Evolutionary conservation across 306 rosid genomes (phyloP).

Genomic region (Casuarina glauca): DNA sequence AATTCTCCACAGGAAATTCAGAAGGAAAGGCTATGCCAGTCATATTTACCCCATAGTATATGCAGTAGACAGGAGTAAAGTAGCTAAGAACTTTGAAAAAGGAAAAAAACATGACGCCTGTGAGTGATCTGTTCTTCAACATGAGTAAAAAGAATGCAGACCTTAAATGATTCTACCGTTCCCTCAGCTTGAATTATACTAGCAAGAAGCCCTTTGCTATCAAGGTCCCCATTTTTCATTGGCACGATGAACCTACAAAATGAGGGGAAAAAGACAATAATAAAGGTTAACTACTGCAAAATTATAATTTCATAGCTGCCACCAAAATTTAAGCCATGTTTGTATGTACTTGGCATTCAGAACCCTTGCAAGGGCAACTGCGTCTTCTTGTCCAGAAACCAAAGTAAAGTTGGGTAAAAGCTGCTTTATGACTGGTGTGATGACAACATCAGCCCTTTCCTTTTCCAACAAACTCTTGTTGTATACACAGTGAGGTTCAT

Average conservation of each 20-base stretch:
- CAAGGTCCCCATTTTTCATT: conserved; percentile 85
- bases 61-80: no score
- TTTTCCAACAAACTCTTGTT: conserved; percentile 58
- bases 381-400: conserved; percentile 98
- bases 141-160: conserved; percentile 31
- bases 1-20: not conserved
- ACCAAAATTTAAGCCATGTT: conserved; percentile 2
- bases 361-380: conserved; percentile 80
- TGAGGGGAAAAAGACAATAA: conserved; percentile 12
- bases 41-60: not conserved
- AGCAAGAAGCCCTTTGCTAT: conserved; percentile 81
- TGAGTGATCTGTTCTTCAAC: conserved; percentile 8
- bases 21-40: not conserved
- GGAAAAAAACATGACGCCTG: not conserved
- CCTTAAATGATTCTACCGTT: conserved; percentile 85
- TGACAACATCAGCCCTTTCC: conserved; percentile 77
- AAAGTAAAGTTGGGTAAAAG: conserved; percentile 77
- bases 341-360: conserved; percentile 66
- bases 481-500: conserved; percentile 92
- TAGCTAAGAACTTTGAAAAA: no score
- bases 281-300: conserved; percentile 1
- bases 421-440: conserved; percentile 90
- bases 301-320: not conserved
- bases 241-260: conserved; percentile 73
- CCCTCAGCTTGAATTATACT: conserved; percentile 65